Base-by-base conservation (phyloP, 1,284 basidiomycete genomes). In the Ustilago shanxiensis region DNA sequence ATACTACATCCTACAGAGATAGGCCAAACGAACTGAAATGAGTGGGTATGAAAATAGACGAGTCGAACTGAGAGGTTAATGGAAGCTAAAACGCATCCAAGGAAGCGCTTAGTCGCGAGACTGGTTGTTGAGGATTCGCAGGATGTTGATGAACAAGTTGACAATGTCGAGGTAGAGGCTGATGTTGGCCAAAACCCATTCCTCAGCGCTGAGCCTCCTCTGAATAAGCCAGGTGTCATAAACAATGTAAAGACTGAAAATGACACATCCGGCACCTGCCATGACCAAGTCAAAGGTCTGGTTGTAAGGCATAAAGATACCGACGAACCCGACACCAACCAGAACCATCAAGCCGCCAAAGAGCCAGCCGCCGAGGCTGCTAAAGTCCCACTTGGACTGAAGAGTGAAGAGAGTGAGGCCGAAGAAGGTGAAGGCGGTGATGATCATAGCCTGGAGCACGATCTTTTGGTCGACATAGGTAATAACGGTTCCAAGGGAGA, bases 211-310 rank as follows among this genome's bases (percentile, higher is more conserved):
- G 37, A 95, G 88, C 62, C 90, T 90, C 14, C 77, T 63, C 86
- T 92, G 93, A 87, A 96, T 93, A 69, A 91, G 86, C 86, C 92
- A 93, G 1, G 94, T 96, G 75, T 95, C 94, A 83, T 92, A 95
- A 20, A 88, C 67, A 41, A 87, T 87, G 80, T 86, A 86, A 39
- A 79, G 39, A 91, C 93, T 73, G 88, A 95, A 95, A 66, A 95
- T 86, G 50, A 95, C 87, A 77, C 90, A 91, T 10, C 92, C 94
- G n/a, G 90, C 90, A 33, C 90, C 88, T n/a, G 93, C 92, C 78
- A 91, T 92, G 72, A 93, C 87, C 63, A 95, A 88, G 80, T 95
- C 93, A 87, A 92, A 89, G 3, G 91, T 92, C 66, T 88, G 88
- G 80, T 88, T 88, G 87, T 93, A 95, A 1, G 94, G 94, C 62